Evolutionary conservation across 2,329 filamentous ascomycete genomes (phyloP).

Genomic region (Colletotrichum falcatum): DNA sequence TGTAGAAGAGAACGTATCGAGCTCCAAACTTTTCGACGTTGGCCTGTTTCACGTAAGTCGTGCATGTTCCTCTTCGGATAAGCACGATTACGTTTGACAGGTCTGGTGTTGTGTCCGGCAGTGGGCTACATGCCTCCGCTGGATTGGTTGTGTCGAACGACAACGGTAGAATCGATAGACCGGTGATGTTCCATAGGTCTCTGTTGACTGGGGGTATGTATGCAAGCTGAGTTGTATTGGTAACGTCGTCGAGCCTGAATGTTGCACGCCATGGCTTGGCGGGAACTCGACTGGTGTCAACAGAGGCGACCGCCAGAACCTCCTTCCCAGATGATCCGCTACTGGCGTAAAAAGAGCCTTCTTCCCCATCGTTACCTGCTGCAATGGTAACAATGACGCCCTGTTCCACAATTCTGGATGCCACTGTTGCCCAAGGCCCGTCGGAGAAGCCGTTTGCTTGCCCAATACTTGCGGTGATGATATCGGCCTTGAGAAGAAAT

Average conservation of each 20-base stretch:
- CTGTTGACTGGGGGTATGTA: conserved; percentile 50
- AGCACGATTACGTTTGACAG: conserved; percentile 45
- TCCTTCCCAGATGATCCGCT: conserved; percentile 56
- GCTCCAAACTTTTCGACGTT: conserved; percentile 46
- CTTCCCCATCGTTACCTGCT: conserved; percentile 63
- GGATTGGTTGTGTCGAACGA: conserved; percentile 44
- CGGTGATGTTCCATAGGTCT: conserved; percentile 49
- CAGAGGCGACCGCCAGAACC: conserved; percentile 58
- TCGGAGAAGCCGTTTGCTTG: conserved; percentile 31
- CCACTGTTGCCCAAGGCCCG: conserved; percentile 35
- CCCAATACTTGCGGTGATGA: conserved; percentile 39
- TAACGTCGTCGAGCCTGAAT: conserved; percentile 44
- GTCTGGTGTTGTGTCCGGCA: conserved; percentile 43
- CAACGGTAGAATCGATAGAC: conserved; percentile 46
- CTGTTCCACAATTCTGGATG: conserved; percentile 43
- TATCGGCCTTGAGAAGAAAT: conserved; percentile 14
- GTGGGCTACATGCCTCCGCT: conserved; percentile 46
- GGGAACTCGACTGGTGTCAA: conserved; percentile 48
- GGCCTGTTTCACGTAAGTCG: conserved; percentile 44
- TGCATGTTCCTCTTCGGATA: conserved; percentile 51
- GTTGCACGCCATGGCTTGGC: conserved; percentile 47
- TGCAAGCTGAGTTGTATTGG: conserved; percentile 45
- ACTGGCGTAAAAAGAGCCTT: conserved; percentile 60
- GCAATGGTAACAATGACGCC: conserved; percentile 64
- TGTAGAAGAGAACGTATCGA: conserved; percentile 48